These are phyloP conservation scores for Aschersonia sp. DNA, from an alignment of 2,329 filamentous ascomycete genomes.

Conservation along the genomic window DNA sequence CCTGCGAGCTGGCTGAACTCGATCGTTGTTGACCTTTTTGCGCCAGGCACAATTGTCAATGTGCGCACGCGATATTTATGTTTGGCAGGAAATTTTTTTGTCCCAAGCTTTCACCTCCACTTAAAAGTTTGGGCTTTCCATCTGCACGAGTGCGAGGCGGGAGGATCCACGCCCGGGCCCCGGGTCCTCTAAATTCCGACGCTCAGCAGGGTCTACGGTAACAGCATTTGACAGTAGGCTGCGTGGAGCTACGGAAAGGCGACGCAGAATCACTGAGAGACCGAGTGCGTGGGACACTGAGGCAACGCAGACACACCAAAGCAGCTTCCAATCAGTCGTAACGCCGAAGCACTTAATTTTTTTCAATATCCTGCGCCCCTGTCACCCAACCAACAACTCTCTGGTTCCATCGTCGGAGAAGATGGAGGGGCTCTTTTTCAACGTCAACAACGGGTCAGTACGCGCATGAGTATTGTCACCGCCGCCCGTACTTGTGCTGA, in stretches of 20 bases:
- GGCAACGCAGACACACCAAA: no score
- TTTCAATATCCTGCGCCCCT: not conserved
- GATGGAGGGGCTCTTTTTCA: conserved; percentile 92
- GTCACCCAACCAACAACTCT: not conserved
- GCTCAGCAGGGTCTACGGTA: not conserved
- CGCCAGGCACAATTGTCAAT: conserved; percentile 21
- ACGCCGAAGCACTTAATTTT: not conserved
- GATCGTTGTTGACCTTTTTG: conserved; percentile 18
- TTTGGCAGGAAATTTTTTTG: conserved; percentile 26
- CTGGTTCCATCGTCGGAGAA: not conserved
- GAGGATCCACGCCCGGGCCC: not conserved
- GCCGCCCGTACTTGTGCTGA: conserved; percentile 15
- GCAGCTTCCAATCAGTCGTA: no score
- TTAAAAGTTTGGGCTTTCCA: not conserved
- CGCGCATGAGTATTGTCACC: conserved; percentile 3
- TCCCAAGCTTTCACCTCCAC: conserved; percentile 4
- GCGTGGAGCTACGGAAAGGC: not conserved
- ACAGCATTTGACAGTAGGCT: not conserved
- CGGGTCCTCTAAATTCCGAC: not conserved
- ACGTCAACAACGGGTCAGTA: conserved; percentile 77
- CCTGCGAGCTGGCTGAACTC: conserved; percentile 15
- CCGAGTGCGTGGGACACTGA: no score
- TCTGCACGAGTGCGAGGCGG: not conserved
- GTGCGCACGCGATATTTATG: conserved; percentile 18
- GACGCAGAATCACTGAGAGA: no score